phyloP scores from a whole-genome alignment of 768 basidiomycete species.

The Lactifluus pinguis region DNA sequence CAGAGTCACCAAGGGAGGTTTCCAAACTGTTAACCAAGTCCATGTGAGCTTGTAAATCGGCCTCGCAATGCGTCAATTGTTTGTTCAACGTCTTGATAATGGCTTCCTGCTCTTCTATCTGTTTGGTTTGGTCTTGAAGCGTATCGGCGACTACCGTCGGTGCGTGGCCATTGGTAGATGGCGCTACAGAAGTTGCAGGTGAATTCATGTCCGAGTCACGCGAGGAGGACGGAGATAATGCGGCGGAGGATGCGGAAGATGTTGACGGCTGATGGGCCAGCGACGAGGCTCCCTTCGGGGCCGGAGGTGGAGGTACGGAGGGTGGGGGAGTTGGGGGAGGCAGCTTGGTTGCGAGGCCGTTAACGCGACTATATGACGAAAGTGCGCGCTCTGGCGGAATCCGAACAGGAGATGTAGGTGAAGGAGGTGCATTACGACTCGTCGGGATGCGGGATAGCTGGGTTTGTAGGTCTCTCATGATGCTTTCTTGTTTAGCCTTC shows the following conservation, averaged over 20 bases:
- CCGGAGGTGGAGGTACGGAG: slow-evolving; percentile 75
- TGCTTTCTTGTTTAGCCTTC: slow-evolving; percentile 53
- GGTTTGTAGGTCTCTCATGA: slow-evolving; percentile 73
- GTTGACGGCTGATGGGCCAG: slow-evolving; percentile 45
- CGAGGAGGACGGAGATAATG: slow-evolving; percentile 49
- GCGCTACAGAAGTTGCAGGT: slow-evolving; percentile 39
- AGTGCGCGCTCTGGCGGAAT: slow-evolving; percentile 39
- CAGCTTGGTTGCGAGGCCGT: slow-evolving; percentile 62
- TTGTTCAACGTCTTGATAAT: slow-evolving; percentile 95
- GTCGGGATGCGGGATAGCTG: slow-evolving; percentile 49
- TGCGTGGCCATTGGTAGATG: slow-evolving; percentile 28
- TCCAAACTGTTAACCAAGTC: slow-evolving; percentile 81
- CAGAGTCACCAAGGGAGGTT: slow-evolving; percentile 80
- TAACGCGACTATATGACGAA: slow-evolving; percentile 44
- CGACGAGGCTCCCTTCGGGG: slow-evolving; percentile 49
- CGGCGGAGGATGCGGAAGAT: slow-evolving; percentile 44
- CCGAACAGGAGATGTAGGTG: slow-evolving; percentile 41
- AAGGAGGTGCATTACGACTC: slow-evolving; percentile 30
- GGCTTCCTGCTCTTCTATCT: slow-evolving; percentile 73
- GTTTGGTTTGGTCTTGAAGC: slow-evolving; percentile 66
- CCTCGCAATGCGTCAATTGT: slow-evolving; percentile 87
- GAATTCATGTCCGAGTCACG: slow-evolving; percentile 61
- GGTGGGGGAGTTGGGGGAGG: slow-evolving; percentile 88
- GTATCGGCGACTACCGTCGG: slow-evolving; percentile 35
- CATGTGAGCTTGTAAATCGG: slow-evolving; percentile 85